phyloP scores from a whole-genome alignment of 768 basidiomycete genomes.

The Suillus paluster region DNA sequence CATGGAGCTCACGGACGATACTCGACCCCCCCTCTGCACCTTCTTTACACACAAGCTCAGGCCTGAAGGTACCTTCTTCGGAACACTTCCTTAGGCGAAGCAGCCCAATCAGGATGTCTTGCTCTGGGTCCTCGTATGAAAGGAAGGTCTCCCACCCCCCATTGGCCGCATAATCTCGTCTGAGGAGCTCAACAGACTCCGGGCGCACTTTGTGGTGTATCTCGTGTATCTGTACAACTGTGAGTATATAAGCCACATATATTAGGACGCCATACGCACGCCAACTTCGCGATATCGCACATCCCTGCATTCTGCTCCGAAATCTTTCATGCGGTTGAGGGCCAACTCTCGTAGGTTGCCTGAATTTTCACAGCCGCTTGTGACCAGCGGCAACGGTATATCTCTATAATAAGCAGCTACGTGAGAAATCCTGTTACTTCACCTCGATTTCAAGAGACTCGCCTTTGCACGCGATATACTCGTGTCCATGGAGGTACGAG shows the following conservation, averaged over 20 bases:
- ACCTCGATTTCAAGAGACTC: conserved; percentile 19
- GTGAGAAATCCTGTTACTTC: conserved; percentile 3
- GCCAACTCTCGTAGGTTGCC: conserved; percentile 97
- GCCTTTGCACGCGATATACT: conserved; percentile 97
- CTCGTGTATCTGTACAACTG: conserved; percentile 79
- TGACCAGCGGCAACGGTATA: conserved; percentile 95
- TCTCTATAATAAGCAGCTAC: conserved; percentile 56
- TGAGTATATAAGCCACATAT: conserved; percentile 10
- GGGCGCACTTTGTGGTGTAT: conserved; percentile 98
- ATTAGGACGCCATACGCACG: conserved; percentile 50
- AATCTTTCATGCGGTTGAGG: conserved; percentile 97
- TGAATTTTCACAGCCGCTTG: conserved; percentile 96
- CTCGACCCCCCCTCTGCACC: conserved; percentile 81
- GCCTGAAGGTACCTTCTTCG: conserved; percentile 95
- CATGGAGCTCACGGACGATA: conserved; percentile 95
- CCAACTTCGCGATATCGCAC: conserved; percentile 98
- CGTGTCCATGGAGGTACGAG: conserved; percentile 98
- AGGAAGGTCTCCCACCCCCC: conserved; percentile 99
- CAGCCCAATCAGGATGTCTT: conserved; percentile 93
- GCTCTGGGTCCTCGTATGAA: conserved; percentile 97
- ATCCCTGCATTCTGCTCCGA: conserved; percentile 96
- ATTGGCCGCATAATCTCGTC: conserved; percentile 95
- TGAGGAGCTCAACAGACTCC: conserved; percentile 91
- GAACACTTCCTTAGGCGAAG: conserved; percentile 93
- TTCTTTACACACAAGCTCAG: conserved; percentile 78